A percentile compares a stretch with the other conserved stretches of the same genome.
These are phyloP conservation scores for Pleurotus djamor DNA, from an alignment of 768 basidiomycete species.

Conservation along the genomic window DNA sequence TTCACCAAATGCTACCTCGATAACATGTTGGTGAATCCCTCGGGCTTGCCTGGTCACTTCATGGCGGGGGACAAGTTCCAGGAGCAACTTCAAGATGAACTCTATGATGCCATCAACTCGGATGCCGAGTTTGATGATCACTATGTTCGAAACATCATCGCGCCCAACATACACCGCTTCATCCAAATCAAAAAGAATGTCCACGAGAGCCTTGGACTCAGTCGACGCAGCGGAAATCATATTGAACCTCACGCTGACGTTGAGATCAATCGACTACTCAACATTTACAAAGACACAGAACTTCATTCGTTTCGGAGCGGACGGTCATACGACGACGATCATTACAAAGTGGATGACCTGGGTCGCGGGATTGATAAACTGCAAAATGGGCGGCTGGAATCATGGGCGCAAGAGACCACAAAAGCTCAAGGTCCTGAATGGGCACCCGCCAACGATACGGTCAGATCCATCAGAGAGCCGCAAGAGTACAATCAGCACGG, in stretches of 20 bases:
- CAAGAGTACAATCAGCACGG: too few species aligned
- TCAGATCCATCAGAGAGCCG: not conserved
- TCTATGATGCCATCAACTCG: conserved; percentile 25
- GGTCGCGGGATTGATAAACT: conserved; percentile 4
- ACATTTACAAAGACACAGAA: conserved; percentile 12
- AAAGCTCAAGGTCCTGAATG: not conserved
- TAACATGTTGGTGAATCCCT: conserved; percentile 24
- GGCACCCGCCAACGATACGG: not conserved
- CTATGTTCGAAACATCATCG: conserved; percentile 22
- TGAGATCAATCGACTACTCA: conserved; percentile 16
- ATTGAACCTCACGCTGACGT: conserved; percentile 16
- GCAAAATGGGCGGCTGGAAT: not conserved
- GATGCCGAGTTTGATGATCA: conserved; percentile 23
- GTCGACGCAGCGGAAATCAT: conserved; percentile 16
- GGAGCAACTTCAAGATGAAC: conserved; percentile 27
- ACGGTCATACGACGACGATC: conserved; percentile 10
- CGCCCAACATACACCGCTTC: conserved; percentile 28
- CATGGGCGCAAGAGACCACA: not conserved
- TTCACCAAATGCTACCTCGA: conserved; percentile 18
- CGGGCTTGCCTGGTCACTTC: conserved; percentile 19
- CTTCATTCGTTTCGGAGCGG: conserved; percentile 18
- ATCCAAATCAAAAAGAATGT: conserved; percentile 25
- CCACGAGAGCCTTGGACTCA: conserved; percentile 17
- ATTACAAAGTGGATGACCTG: conserved; percentile 10
- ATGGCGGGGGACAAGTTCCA: conserved; percentile 27